Evolutionary conservation across 208 protist genomes (phyloP).

Genomic region (Trypanosoma mega): DNA sequence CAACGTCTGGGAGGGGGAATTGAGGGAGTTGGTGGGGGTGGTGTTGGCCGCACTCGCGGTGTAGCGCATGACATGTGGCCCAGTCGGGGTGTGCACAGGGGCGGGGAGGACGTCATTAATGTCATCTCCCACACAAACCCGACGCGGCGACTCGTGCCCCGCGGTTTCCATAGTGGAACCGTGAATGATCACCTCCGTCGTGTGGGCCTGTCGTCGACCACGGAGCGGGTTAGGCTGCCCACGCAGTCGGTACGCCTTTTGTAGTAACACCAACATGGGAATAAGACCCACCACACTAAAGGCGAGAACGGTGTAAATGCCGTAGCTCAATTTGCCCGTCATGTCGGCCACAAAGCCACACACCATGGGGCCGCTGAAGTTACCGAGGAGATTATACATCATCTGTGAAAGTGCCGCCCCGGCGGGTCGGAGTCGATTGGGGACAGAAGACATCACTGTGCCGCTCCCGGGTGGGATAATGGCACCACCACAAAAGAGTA

Average conservation of each 20-base stretch:
- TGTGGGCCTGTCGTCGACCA: not conserved
- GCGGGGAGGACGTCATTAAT: no score
- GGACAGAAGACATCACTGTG: slow-evolving; percentile 74
- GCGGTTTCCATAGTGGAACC: no score
- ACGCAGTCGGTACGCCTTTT: slow-evolving; percentile 26
- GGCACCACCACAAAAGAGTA: slow-evolving; percentile 87
- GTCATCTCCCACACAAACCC: no score
- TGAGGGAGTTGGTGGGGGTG: no score
- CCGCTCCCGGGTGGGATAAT: slow-evolving; percentile 79
- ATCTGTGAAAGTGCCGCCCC: slow-evolving; percentile 82
- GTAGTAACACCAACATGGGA: slow-evolving; percentile 50
- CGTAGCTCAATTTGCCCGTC: slow-evolving; percentile 68
- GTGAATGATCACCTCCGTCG: no score
- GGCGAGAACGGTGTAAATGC: slow-evolving; percentile 69
- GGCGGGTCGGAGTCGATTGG: slow-evolving; percentile 48
- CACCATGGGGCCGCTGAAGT: slow-evolving; percentile 88
- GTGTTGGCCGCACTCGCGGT: no score
- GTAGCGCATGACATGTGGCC: no score
- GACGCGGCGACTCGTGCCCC: no score
- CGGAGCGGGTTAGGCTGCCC: no score
- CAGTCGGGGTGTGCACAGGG: no score
- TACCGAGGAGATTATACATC: slow-evolving; percentile 86
- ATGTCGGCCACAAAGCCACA: slow-evolving; percentile 73
- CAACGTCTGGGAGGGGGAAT: no score
- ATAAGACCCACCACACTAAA: slow-evolving; percentile 63